Conservation (phyloP, 1,139 yeast species). For the Candida sanyaensis region DNA sequence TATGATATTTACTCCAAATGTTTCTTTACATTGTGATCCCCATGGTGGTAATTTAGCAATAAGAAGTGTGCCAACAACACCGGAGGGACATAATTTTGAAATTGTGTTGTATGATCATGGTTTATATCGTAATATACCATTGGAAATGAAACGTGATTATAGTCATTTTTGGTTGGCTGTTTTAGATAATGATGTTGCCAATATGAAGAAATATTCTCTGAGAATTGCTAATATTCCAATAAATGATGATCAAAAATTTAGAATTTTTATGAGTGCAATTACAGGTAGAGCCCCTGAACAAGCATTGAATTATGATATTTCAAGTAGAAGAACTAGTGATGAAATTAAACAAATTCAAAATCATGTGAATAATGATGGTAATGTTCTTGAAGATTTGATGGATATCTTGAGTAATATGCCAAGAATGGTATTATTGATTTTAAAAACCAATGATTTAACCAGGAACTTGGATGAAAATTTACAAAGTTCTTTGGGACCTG, state of each 20-base stretch:
- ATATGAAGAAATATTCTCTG: conserved; percentile 73
- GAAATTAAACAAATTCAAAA: conserved; percentile 62
- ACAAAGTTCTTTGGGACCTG: conserved; percentile 83
- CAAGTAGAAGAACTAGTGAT: conserved; percentile 58
- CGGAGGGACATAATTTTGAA: conserved; percentile 76
- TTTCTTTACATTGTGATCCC: conserved; percentile 95
- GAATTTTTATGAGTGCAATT: conserved; percentile 86
- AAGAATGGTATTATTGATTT: conserved; percentile 75
- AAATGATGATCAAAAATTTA: conserved; percentile 65
- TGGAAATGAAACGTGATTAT: conserved; percentile 75
- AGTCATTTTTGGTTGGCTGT: conserved; percentile 93
- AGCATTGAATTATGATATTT: conserved; percentile 50
- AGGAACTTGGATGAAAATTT: conserved; percentile 84
- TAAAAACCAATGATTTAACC: conserved; percentile 93
- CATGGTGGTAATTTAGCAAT: conserved; percentile 97
- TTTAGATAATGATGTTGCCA: conserved; percentile 63
- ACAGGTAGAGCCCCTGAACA: conserved; percentile 72
- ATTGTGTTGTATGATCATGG: conserved; percentile 95
- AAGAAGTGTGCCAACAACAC: conserved; percentile 39
- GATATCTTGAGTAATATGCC: conserved; percentile 79
- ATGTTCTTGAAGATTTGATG: conserved; percentile 77
- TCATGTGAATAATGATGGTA: conserved; percentile 57
- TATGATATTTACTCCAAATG: conserved; percentile 93
- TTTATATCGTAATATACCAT: conserved; percentile 80
- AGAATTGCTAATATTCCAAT: conserved; percentile 81